Conservation (phyloP, 176 grass and related monocot genomes). For the Oryza australiensis region DNA sequence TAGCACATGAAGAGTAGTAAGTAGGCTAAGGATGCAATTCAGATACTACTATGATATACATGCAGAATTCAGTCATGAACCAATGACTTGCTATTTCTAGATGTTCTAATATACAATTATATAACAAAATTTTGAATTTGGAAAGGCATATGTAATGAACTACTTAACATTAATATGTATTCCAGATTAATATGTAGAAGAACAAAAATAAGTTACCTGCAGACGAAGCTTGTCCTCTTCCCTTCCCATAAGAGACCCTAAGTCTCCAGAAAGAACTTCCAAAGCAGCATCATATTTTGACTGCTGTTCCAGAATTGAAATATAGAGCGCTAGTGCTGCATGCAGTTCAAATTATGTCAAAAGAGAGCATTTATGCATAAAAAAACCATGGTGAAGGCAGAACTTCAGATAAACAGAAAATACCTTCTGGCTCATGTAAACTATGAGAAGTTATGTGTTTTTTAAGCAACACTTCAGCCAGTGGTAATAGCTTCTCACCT, state of each 20-base stretch:
- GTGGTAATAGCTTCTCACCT: slow-evolving; percentile 70
- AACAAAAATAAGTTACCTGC: slow-evolving; percentile 73
- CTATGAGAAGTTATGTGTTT: slow-evolving; percentile 85
- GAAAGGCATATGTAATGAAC: background rate
- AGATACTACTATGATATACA: background rate
- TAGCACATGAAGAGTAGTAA: slow-evolving; percentile 8
- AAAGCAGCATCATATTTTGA: slow-evolving; percentile 80
- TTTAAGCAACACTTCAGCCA: slow-evolving; percentile 86
- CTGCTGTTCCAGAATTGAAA: slow-evolving; percentile 97
- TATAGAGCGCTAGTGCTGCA: slow-evolving; percentile 78
- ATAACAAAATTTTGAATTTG: slow-evolving; percentile 10
- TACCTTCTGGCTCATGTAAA: slow-evolving; percentile 95
- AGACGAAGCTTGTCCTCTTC: slow-evolving; percentile 86
- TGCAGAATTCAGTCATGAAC: background rate
- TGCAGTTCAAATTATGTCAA: slow-evolving; percentile 32
- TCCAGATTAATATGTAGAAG: slow-evolving; percentile 9
- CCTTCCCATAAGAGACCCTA: slow-evolving; percentile 88
- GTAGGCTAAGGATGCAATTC: background rate
- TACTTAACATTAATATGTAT: slow-evolving; percentile 26
- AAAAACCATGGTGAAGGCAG: background rate
- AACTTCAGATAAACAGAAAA: slow-evolving; percentile 34
- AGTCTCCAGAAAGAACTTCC: slow-evolving; percentile 88
- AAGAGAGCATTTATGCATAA: slow-evolving; percentile 15
- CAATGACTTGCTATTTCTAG: background rate
- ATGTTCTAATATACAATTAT: slow-evolving; percentile 12